Evolutionary conservation across 192 early-diverging fungal genomes (phyloP), one percentile per base, ranked within the genome.

Genomic region (Rhizoclosmatium globosum): DNA sequence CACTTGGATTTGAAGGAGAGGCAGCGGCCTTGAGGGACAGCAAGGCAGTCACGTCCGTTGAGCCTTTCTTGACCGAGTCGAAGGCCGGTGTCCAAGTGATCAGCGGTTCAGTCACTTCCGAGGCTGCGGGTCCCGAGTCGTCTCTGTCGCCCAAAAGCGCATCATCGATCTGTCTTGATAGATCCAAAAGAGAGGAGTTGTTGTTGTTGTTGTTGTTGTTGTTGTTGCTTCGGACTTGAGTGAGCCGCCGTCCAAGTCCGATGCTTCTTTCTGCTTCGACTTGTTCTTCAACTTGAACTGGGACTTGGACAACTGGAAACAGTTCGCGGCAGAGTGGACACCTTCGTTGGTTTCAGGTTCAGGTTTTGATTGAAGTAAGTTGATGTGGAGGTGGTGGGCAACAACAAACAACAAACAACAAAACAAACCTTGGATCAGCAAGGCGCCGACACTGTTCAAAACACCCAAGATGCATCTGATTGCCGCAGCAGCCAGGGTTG

Each of bases 401-500:
- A 13, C n/a, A n/a, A n/a, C n/a, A n/a, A n/a, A n/a, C n/a, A n/a
- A n/a, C n/a, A n/a, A n/a, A n/a, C n/a, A n/a, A n/a, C 31, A n/a
- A 31, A 21, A 21, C 53, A 21, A 23, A 13, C 23, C 48, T 3
- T 13, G 47, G 21, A 72, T 60, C n/a, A 31, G 31, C 31, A 31
- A 31, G 31, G 31, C 31, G 31, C 31, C 31, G 31, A 23, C 73
- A 69, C 6, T n/a, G 4, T 45, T 64, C 13, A 45, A 45, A 75
- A 43, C 73, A 75, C 15, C 11, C 46, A 15, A 75, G 61, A 39
- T 75, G 73, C 9, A 64, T 41, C 56, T 64, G 38, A 43, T 75
- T 42, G 19, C 73, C 73, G 59, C 73, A 75, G 59, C 68, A 21
- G 17, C 45, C 73, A 1, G 61, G 73, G 59, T 47, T 47, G 59